Evolutionary conservation across 2,329 filamentous ascomycete genomes (phyloP), one percentile per base, ranked within the genome.

Genomic region (Coleophoma crateriformis): DNA sequence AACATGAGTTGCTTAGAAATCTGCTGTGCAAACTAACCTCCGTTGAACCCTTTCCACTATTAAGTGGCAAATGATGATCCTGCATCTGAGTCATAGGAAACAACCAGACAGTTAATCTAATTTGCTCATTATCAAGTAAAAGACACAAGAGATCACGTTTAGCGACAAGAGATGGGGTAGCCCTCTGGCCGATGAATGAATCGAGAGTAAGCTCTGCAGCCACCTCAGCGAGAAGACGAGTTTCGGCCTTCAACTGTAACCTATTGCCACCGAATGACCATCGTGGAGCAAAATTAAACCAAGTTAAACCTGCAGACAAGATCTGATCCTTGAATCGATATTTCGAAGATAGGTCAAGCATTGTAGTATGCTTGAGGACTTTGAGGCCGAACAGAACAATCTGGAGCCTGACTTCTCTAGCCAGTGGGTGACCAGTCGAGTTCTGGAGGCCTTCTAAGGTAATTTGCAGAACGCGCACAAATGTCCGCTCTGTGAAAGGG

Each of bases 241-340:
- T 82, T 68, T 99, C 94, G 0, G 95, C 92, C 72, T 95, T 97
- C 46, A 97, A 75, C 65, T 99, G 94, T 14, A 99, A 72, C 45
- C 88, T 81, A 64, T 96, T 99, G 60, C 92, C 94, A 50, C 94
- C 94, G 68, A 94, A 97, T 0, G 94, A 95, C 92, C 94, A 99
- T 57, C 84, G 82, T 13, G 91, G 89, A 6, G 88, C 74, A 57
- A 84, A 81, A 37, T 77, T 81, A 68, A 99, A 99, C 95, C 95
- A 99, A 53, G 79, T 83, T 33, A 99, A 73, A 13, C 83, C 91
- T 32, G 90, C 90, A 6, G 90, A 91, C 35, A 99, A 68, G 46
- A 96, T 85, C 57, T 89, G 84, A 62, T 97, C 91, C 66, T 96
- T 96, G 35, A 97, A 73, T 51, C 86, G 83, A 84, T 88, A 94